These are phyloP conservation scores for Fusarium praegraminearum DNA, from an alignment of 2,329 filamentous ascomycete species.

Conservation along the genomic window DNA sequence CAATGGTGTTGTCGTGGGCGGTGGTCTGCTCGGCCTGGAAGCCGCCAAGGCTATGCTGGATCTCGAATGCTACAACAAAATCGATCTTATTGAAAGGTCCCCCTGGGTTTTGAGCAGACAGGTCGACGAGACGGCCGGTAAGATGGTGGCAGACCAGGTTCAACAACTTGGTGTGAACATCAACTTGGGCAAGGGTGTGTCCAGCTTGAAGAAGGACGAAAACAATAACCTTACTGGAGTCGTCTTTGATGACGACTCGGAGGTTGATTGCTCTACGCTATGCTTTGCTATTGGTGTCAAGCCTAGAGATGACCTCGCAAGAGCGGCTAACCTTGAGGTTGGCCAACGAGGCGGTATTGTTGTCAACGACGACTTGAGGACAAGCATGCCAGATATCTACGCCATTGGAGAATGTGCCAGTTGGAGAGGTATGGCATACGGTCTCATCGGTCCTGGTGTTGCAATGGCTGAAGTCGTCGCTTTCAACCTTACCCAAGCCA, in stretches of 20 bases:
- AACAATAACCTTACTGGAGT: constrained; percentile 78
- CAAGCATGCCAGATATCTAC: constrained; percentile 79
- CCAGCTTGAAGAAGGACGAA: constrained; percentile 75
- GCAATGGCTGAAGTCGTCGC: constrained; percentile 94
- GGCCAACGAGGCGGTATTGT: constrained; percentile 80
- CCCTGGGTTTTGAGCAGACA: constrained; percentile 86
- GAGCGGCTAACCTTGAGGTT: constrained; percentile 76
- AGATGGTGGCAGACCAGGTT: constrained; percentile 85
- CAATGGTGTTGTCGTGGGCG: constrained; percentile 82
- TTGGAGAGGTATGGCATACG: constrained; percentile 88
- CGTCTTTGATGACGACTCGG: constrained; percentile 82
- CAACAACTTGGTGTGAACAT: constrained; percentile 82
- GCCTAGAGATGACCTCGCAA: constrained; percentile 81
- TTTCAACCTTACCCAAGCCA: constrained; percentile 89
- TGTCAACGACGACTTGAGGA: constrained; percentile 74
- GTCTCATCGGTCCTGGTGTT: constrained; percentile 87
- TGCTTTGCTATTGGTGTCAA: constrained; percentile 92
- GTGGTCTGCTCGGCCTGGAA: constrained; percentile 86
- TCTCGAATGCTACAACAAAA: constrained; percentile 76
- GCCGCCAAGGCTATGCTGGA: constrained; percentile 95
- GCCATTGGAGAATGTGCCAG: constrained; percentile 92
- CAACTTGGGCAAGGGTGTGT: constrained; percentile 80
- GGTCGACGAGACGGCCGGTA: constrained; percentile 83
- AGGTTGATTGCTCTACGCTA: constrained; percentile 81
- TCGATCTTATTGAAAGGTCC: constrained; percentile 85